phyloP scores from a whole-genome alignment of 176 grass and related monocot genomes.

The Secale cereale region DNA sequence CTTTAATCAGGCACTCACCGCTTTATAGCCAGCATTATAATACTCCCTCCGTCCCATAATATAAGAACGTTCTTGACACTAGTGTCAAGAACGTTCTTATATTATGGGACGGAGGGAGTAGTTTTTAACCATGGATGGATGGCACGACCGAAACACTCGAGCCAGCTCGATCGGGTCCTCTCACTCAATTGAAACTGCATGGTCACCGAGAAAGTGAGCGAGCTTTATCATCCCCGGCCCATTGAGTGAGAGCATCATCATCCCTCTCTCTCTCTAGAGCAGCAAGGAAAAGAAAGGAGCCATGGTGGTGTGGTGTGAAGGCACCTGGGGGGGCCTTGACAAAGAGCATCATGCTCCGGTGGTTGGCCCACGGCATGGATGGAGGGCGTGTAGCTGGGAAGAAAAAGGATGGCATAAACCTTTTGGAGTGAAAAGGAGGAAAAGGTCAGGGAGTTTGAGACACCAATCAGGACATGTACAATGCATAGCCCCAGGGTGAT shows the following conservation, averaged over 20 bases:
- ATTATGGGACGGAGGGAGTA: too few species aligned
- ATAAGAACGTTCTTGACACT: too few species aligned
- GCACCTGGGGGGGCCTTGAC: conserved; percentile 43
- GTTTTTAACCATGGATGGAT: conserved; percentile 35
- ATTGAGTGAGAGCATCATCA: conserved; percentile 40
- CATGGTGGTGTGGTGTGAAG: conserved; percentile 42
- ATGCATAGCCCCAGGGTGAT: too few species aligned
- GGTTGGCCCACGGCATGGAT: conserved; percentile 33
- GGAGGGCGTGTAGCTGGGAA: neutral
- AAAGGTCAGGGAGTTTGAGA: conserved; percentile 65
- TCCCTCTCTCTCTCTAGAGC: neutral
- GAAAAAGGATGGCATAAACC: conserved; percentile 42
- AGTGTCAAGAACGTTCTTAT: too few species aligned
- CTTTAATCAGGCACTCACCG: conserved; percentile 32
- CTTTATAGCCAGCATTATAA: neutral
- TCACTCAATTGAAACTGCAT: conserved; percentile 30
- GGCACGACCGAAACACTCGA: conserved; percentile 36
- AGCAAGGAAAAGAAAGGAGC: neutral
- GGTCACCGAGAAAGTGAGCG: conserved; percentile 34
- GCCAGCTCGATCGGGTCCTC: conserved; percentile 20
- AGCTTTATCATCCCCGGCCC: conserved; percentile 52
- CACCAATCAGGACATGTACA: too few species aligned
- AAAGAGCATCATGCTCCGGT: conserved; percentile 36
- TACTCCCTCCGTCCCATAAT: too few species aligned
- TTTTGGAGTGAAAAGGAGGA: conserved; percentile 37